Conservation (phyloP, 2,329 filamentous ascomycete genomes). For the Epichloe typhina region DNA sequence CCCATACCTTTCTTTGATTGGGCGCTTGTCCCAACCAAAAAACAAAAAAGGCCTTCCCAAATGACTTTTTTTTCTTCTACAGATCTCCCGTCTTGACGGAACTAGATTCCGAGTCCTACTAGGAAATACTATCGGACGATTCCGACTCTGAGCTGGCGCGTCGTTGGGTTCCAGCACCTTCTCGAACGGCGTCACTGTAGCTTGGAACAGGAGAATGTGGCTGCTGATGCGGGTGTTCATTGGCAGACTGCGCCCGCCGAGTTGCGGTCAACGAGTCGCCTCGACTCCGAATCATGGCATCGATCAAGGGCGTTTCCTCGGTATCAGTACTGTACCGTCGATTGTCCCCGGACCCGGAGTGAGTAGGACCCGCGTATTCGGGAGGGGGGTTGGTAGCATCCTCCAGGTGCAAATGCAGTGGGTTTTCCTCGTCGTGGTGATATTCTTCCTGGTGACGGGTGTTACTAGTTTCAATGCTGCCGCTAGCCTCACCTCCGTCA, state of each 20-base stretch:
- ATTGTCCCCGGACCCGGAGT: slow-evolving; percentile 41
- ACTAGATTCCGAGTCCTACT: too few relatives aligned
- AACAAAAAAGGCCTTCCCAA: too few relatives aligned
- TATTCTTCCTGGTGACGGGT: slow-evolving; percentile 13
- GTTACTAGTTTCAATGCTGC: slow-evolving; percentile 9
- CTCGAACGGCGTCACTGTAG: slow-evolving; percentile 61
- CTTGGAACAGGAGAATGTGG: slow-evolving; percentile 59
- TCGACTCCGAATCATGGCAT: slow-evolving; percentile 36
- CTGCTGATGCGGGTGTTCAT: slow-evolving; percentile 5
- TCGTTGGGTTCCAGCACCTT: slow-evolving; percentile 25
- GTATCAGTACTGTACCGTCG: slow-evolving; percentile 44
- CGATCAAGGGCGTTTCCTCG: slow-evolving; percentile 43
- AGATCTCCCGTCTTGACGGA: too few relatives aligned
- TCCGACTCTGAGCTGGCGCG: slow-evolving; percentile 11
- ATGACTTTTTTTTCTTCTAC: too few relatives aligned
- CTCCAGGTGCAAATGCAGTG: slow-evolving; percentile 30
- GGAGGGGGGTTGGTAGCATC: slow-evolving; percentile 52
- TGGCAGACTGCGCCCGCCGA: slow-evolving; percentile 10
- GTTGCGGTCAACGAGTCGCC: slow-evolving; percentile 32
- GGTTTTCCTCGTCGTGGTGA: slow-evolving; percentile 25
- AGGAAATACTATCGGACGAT: not conserved
- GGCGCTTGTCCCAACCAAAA: not conserved
- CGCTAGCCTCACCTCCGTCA: slow-evolving; percentile 50
- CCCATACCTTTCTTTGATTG: not conserved
- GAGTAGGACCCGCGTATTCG: slow-evolving; percentile 54